Conservation (phyloP, 495 filamentous ascomycete genomes). For the Chaetomium cochliodes region DNA sequence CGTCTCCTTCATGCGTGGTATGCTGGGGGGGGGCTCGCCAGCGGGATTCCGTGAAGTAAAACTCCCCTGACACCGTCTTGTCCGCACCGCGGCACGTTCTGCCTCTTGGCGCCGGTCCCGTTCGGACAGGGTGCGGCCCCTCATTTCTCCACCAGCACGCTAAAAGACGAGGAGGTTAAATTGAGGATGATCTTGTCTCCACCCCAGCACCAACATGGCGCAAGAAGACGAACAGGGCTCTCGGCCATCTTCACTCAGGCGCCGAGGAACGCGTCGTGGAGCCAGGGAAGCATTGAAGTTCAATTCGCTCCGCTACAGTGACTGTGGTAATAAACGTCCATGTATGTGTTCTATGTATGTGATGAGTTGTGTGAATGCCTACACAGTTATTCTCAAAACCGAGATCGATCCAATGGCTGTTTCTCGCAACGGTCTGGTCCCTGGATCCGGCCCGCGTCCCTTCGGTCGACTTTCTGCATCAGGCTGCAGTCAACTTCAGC, state of each 20-base stretch:
- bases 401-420: background rate
- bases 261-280: background rate
- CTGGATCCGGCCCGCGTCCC: background rate
- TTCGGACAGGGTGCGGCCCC: too few species aligned
- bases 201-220: background rate
- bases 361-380: too few species aligned
- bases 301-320: too few species aligned
- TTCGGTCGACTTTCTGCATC: background rate
- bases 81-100: too few species aligned
- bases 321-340: too few species aligned
- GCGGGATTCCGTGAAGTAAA: too few species aligned
- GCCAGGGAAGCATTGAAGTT: too few species aligned
- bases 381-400: background rate
- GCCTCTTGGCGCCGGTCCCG: too few species aligned
- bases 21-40: too few species aligned
- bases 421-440: background rate
- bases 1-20: background rate
- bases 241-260: background rate
- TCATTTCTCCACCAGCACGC: too few species aligned
- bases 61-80: too few species aligned
- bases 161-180: background rate
- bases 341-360: too few species aligned
- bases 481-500: constrained; percentile 15
- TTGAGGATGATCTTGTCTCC: constrained; percentile 1
- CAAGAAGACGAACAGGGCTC: background rate